These are phyloP conservation scores for Centella asiatica DNA, from an alignment of 129 eudicot genomes.

Conservation along the genomic window DNA sequence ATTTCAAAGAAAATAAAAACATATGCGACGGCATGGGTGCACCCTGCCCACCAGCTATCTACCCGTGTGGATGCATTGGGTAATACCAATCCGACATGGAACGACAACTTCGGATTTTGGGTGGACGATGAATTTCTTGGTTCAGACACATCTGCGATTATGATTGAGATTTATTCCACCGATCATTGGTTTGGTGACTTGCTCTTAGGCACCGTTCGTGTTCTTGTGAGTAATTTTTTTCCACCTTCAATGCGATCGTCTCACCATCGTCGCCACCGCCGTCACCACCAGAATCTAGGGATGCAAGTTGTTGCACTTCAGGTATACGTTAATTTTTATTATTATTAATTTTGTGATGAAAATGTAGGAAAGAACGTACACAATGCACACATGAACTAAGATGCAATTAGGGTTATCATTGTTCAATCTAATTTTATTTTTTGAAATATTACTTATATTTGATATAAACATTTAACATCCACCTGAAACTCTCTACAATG, in stretches of 20 bases:
- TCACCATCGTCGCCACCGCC: conserved; percentile 11
- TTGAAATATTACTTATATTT: too few species aligned
- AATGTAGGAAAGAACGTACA: too few species aligned
- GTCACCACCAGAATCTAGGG: too few species aligned
- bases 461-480: too few species aligned
- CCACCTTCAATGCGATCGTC: conserved; percentile 22
- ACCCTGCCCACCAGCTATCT: conserved; percentile 38
- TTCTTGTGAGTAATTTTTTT: conserved; percentile 51
- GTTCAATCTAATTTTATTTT: too few species aligned
- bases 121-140: conserved; percentile 58
- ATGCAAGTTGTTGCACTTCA: conserved; percentile 74
- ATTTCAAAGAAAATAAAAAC: conserved; percentile 43
- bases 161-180: conserved; percentile 41
- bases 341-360: too few species aligned
- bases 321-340: conserved; percentile 16
- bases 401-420: too few species aligned
- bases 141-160: conserved; percentile 44
- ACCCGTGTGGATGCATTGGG: conserved; percentile 39
- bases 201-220: conserved; percentile 54
- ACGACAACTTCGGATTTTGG: conserved; percentile 62
- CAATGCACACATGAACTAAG: too few species aligned
- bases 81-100: conserved; percentile 52
- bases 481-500: too few species aligned
- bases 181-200: conserved; percentile 42
- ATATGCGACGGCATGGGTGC: conserved; percentile 61